A percentile compares a stretch with the other conserved stretches of the same genome.
Evolutionary conservation across 345 rosid genomes (phyloP).

Genomic region (Eucalyptus guilfoylei): DNA sequence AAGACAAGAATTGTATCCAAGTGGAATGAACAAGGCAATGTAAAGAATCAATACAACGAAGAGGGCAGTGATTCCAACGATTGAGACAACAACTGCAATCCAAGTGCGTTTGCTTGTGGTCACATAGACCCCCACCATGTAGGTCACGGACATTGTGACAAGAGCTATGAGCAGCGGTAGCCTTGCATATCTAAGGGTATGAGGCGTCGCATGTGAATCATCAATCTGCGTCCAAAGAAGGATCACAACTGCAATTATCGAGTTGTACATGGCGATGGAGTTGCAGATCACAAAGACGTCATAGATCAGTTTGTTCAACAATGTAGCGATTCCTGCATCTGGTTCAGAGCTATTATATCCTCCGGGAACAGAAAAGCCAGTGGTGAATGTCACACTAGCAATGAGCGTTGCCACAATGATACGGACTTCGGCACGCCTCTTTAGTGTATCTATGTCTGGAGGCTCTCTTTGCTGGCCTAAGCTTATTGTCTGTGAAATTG

Average conservation of each 20-base stretch:
- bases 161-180: neutral
- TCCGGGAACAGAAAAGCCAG: neutral
- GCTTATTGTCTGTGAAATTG: neutral
- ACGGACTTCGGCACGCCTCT: neutral
- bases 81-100: fast-evolving
- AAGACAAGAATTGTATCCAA: neutral
- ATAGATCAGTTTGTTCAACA: neutral
- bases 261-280: neutral
- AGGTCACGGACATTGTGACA: neutral
- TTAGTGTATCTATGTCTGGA: neutral
- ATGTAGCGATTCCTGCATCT: neutral
- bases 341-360: neutral
- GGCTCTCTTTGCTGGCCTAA: neutral
- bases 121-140: neutral
- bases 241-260: neutral
- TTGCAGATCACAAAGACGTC: neutral
- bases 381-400: neutral
- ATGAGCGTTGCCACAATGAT: neutral
- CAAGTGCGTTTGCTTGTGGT: neutral
- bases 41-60: neutral
- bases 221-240: neutral
- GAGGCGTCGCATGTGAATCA: neutral
- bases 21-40: neutral
- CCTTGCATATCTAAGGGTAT: neutral
- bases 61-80: neutral